phyloP scores from a whole-genome alignment of 2,329 filamentous ascomycete genomes.

The Albifimbria verrucaria region DNA sequence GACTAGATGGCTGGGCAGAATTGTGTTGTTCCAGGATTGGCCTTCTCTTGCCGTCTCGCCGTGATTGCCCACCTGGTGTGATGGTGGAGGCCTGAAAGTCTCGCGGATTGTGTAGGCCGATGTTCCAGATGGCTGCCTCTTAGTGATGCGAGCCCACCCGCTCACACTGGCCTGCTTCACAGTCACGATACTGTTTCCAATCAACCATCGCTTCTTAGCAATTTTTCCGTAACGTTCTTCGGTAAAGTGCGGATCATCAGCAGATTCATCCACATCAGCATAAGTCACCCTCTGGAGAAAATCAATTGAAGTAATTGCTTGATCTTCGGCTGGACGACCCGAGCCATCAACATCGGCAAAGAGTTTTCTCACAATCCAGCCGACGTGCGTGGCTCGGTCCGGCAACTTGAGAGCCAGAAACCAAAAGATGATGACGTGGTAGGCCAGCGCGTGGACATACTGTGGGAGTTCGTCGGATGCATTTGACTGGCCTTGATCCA shows the following conservation, averaged over 20 bases:
- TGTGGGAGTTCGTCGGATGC: slow-evolving; percentile 74
- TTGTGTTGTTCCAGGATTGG: slow-evolving; percentile 53
- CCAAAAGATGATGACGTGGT: slow-evolving; percentile 96
- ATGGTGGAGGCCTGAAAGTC: slow-evolving; percentile 54
- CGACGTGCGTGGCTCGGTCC: slow-evolving; percentile 79
- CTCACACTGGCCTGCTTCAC: slow-evolving; percentile 66
- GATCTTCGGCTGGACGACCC: slow-evolving; percentile 75
- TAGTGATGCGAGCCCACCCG: slow-evolving; percentile 68
- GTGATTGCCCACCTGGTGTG: slow-evolving; percentile 50
- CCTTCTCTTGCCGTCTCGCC: slow-evolving; percentile 48
- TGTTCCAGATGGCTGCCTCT: slow-evolving; percentile 67
- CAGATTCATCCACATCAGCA: slow-evolving; percentile 78
- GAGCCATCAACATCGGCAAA: slow-evolving; percentile 73
- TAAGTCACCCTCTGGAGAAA: slow-evolving; percentile 89
- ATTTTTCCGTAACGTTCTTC: slow-evolving; percentile 63
- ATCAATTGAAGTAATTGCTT: slow-evolving; percentile 89
- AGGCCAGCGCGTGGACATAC: slow-evolving; percentile 90
- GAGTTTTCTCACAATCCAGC: slow-evolving; percentile 85
- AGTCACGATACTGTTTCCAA: slow-evolving; percentile 71
- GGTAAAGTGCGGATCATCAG: slow-evolving; percentile 63
- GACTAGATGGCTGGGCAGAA: slow-evolving; percentile 71
- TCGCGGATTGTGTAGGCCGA: slow-evolving; percentile 59
- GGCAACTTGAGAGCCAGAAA: slow-evolving; percentile 85
- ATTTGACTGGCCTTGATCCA: slow-evolving; percentile 19
- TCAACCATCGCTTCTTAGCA: slow-evolving; percentile 65